A percentile compares a stretch with the other conserved stretches of the same genome.
phyloP scores from a whole-genome alignment of 2,329 filamentous ascomycete genomes.

The Colletotrichum coccodes region DNA sequence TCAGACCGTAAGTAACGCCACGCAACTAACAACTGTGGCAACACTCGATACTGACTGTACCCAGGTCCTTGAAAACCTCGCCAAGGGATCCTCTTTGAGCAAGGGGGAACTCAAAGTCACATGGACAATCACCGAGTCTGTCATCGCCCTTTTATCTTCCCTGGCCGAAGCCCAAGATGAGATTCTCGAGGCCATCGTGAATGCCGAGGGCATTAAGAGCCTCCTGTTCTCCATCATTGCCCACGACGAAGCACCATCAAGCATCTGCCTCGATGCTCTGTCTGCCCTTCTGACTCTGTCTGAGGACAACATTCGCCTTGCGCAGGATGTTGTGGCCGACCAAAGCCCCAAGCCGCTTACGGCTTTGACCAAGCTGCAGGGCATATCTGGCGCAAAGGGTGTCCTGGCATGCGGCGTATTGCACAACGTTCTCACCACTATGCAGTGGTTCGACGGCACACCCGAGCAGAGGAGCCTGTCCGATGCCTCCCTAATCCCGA shows the following conservation, averaged over 20 bases:
- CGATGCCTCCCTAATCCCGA: conserved; percentile 61
- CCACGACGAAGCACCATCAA: conserved; percentile 52
- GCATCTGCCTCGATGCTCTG: conserved; percentile 58
- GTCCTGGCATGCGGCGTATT: conserved; percentile 69
- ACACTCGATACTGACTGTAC: conserved; percentile 24
- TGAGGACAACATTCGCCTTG: conserved; percentile 67
- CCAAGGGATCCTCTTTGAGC: conserved; percentile 52
- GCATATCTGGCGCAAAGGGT: conserved; percentile 57
- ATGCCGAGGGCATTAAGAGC: conserved; percentile 57
- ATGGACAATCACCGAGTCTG: conserved; percentile 64
- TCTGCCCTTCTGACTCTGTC: conserved; percentile 67
- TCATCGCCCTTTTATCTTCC: conserved; percentile 62
- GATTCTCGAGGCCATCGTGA: conserved; percentile 64
- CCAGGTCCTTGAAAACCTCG: conserved; percentile 56
- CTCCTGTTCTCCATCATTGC: conserved; percentile 66
- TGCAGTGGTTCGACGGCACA: conserved; percentile 63
- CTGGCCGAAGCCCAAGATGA: conserved; percentile 70
- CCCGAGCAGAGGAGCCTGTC: conserved; percentile 59
- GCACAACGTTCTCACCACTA: conserved; percentile 68
- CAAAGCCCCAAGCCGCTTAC: conserved; percentile 58
- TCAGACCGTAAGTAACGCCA: conserved; percentile 55
- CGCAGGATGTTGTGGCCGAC: conserved; percentile 62
- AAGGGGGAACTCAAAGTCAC: conserved; percentile 64
- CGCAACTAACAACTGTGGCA: background rate
- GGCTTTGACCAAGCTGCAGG: conserved; percentile 58